Evolutionary conservation across 352 stramenopile species (phyloP).

Genomic region (Phytopythium sindhum): DNA sequence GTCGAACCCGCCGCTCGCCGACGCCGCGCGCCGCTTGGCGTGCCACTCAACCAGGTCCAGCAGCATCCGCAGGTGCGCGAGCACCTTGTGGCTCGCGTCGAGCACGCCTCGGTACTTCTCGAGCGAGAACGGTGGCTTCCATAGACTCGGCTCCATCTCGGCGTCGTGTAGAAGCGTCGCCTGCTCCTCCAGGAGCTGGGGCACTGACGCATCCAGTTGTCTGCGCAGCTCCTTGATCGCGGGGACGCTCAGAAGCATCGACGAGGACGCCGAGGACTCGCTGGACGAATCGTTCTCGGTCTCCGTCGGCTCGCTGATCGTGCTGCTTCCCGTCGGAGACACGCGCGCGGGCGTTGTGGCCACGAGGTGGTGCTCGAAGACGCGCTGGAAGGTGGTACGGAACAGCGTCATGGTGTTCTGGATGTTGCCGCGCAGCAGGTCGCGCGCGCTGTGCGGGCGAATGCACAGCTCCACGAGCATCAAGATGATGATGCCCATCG

Average conservation of each 20-base stretch:
- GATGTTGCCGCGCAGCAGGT: constrained; percentile 54
- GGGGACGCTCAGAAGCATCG: constrained; percentile 18
- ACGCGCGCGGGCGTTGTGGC: constrained; percentile 20
- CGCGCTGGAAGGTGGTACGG: constrained; percentile 31
- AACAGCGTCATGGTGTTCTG: constrained; percentile 41
- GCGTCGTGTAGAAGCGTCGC: constrained; percentile 50
- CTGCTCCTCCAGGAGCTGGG: constrained; percentile 39
- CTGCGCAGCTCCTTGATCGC: constrained; percentile 37
- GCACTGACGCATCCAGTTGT: constrained; percentile 30
- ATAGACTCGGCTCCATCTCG: constrained; percentile 45
- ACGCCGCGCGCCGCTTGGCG: constrained; percentile 17
- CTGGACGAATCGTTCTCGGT: constrained; percentile 13
- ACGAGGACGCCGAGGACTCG: background rate
- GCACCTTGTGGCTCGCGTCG: constrained; percentile 40
- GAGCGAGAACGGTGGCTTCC: constrained; percentile 49
- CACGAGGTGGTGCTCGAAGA: constrained; percentile 57
- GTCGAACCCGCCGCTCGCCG: constrained; percentile 19
- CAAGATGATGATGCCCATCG: constrained; percentile 63
- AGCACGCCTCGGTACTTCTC: constrained; percentile 49
- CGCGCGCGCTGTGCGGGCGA: constrained; percentile 45
- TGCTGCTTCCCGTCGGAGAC: background rate
- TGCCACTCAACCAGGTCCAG: constrained; percentile 68
- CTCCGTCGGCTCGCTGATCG: constrained; percentile 1
- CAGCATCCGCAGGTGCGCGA: constrained; percentile 55
- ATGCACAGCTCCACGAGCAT: constrained; percentile 54